Conservation (phyloP, 257 asterid species). For the Jacaranda mimosifolia region DNA sequence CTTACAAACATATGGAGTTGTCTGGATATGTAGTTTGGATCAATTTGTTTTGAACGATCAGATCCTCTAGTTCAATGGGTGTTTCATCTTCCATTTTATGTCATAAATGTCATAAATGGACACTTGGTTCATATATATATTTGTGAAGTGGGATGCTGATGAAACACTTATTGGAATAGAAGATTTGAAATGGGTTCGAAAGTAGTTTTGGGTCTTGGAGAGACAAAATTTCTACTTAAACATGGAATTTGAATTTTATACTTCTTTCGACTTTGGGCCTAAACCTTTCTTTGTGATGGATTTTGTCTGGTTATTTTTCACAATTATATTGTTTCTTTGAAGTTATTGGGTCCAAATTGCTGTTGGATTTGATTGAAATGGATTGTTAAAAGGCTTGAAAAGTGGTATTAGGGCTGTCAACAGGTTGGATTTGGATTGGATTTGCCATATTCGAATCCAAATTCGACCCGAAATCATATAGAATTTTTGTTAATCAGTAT, state of each 20-base stretch:
- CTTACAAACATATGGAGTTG: neutral
- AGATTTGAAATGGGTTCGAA: neutral
- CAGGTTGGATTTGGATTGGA: too few species aligned
- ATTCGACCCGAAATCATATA: too few species aligned
- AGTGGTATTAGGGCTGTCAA: too few species aligned
- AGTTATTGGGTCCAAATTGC: neutral
- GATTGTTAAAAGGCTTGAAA: neutral
- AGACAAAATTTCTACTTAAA: neutral
- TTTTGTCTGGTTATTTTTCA: neutral
- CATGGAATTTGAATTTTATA: neutral
- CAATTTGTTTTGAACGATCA: too few species aligned
- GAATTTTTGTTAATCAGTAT: too few species aligned
- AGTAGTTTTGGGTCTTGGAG: neutral
- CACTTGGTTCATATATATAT: too few species aligned
- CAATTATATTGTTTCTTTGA: neutral
- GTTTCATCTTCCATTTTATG: too few species aligned
- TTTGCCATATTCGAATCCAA: too few species aligned
- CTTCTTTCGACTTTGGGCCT: neutral
- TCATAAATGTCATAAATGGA: too few species aligned
- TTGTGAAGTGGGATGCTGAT: too few species aligned
- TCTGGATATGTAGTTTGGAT: neutral
- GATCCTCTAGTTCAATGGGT: too few species aligned
- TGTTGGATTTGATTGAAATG: constrained; percentile 23
- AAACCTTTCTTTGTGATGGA: neutral
- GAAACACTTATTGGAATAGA: too few species aligned